A percentile compares a stretch with the other conserved stretches of the same genome.
phyloP scores from a whole-genome alignment of 2,329 filamentous ascomycete species.

The Clonostachys rhizophaga region DNA sequence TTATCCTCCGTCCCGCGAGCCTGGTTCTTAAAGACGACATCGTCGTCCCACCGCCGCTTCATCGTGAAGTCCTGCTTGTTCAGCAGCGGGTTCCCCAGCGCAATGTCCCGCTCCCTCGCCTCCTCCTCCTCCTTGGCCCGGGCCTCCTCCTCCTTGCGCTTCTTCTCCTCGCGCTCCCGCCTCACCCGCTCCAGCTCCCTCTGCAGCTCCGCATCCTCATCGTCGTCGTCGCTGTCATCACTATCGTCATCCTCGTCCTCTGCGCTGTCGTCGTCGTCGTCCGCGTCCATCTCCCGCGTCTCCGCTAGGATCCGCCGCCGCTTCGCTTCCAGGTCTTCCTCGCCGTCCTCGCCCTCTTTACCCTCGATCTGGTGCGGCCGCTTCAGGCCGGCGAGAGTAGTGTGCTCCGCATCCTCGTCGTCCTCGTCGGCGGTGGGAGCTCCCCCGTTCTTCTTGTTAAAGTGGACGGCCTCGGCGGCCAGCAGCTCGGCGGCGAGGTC shows the following conservation, averaged over 20 bases:
- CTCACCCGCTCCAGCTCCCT: constrained; percentile 93
- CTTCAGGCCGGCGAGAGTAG: constrained; percentile 44
- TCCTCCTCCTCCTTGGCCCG: constrained; percentile 78
- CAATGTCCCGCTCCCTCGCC: constrained; percentile 81
- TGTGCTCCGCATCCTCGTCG: constrained; percentile 40
- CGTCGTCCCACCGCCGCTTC: constrained; percentile 94
- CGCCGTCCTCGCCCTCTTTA: constrained; percentile 14
- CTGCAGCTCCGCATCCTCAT: constrained; percentile 71
- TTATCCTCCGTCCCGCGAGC: constrained; percentile 91
- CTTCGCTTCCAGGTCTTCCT: constrained; percentile 75
- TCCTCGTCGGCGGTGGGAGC: constrained; percentile 38
- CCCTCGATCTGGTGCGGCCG: constrained; percentile 35
- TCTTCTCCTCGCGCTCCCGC: constrained; percentile 53
- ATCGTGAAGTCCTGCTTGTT: constrained; percentile 87
- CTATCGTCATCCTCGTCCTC: constrained; percentile 56
- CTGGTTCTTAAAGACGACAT: constrained; percentile 99
- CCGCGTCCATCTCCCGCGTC: constrained; percentile 80
- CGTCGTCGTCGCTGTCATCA: constrained; percentile 40
- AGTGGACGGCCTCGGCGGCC: constrained; percentile 82
- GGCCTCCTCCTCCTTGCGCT: constrained; percentile 62
- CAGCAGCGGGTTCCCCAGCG: constrained; percentile 85
- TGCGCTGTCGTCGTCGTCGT: constrained; percentile 55
- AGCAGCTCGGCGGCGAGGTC: constrained; percentile 89
- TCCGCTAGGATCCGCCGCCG: constrained; percentile 83
- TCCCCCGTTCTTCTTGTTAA: constrained; percentile 74